Evolutionary conservation across 2,329 filamentous ascomycete genomes (phyloP).

Genomic region (Monilinia vaccinii-corymbosi): DNA sequence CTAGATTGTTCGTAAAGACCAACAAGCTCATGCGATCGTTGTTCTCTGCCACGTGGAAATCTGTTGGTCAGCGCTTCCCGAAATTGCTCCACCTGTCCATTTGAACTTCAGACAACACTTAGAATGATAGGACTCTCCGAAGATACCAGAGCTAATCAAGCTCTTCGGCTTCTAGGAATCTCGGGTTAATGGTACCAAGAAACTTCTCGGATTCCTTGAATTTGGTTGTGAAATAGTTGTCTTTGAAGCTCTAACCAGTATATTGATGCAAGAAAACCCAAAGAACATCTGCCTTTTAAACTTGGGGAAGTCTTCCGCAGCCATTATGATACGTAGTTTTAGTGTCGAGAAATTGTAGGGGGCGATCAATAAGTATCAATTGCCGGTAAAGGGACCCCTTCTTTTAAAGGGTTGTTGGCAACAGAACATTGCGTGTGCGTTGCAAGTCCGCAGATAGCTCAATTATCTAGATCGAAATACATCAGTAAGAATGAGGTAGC

Average conservation of each 20-base stretch:
- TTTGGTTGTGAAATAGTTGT: too few species aligned
- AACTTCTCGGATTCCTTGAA: background rate
- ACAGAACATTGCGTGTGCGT: background rate
- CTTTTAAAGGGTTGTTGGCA: background rate
- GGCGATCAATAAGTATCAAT: background rate
- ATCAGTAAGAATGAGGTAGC: background rate
- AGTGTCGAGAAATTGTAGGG: background rate
- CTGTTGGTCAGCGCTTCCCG: background rate
- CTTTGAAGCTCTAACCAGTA: background rate
- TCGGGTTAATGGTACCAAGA: background rate
- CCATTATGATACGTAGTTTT: background rate
- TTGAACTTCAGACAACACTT: background rate
- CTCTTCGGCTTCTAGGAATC: background rate
- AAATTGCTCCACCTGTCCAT: background rate
- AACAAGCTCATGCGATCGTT: background rate
- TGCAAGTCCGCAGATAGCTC: background rate
- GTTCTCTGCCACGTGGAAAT: background rate
- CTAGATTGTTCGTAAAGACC: too few species aligned
- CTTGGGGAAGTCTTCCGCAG: background rate
- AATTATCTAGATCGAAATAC: background rate
- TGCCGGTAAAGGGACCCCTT: accelerated
- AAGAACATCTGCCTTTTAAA: background rate
- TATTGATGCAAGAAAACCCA: background rate
- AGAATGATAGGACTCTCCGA: background rate
- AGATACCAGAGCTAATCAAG: background rate